A percentile compares a stretch with the other conserved stretches of the same genome.
Conservation (phyloP, 495 filamentous ascomycete species). For the Penicillium fimorum region DNA sequence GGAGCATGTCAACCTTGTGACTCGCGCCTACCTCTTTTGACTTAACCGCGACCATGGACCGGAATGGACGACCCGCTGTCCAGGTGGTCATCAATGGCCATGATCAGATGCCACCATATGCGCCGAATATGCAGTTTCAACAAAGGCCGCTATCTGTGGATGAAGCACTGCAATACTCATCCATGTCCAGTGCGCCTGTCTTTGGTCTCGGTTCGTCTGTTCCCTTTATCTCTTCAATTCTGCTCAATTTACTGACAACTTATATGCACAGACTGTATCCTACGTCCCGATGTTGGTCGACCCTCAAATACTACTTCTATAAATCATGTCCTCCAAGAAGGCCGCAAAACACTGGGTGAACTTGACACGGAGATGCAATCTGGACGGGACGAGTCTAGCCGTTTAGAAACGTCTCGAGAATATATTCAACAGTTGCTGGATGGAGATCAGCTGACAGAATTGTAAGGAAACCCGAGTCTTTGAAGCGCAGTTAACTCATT, state of each 20-base stretch:
- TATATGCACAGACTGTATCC: slow-evolving; percentile 34
- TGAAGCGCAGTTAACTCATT: slow-evolving; percentile 7
- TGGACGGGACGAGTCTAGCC: slow-evolving; percentile 40
- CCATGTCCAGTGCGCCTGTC: slow-evolving; percentile 83
- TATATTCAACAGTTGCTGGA: slow-evolving; percentile 70
- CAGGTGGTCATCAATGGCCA: slow-evolving; percentile 48
- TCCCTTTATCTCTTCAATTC: neutral
- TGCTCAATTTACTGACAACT: slow-evolving; percentile 18
- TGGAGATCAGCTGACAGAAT: slow-evolving; percentile 66
- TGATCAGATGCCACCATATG: slow-evolving; percentile 30
- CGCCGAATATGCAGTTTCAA: slow-evolving; percentile 27
- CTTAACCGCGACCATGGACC: slow-evolving; percentile 40
- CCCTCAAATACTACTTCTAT: slow-evolving; percentile 44
- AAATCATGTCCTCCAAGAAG: slow-evolving; percentile 46
- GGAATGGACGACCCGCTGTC: slow-evolving; percentile 40
- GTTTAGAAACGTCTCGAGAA: slow-evolving; percentile 50
- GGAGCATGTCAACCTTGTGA: slow-evolving; percentile 48
- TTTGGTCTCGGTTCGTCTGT: slow-evolving; percentile 72
- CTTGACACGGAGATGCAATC: slow-evolving; percentile 42
- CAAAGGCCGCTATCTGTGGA: slow-evolving; percentile 61
- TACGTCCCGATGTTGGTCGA: slow-evolving; percentile 43
- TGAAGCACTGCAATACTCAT: slow-evolving; percentile 88
- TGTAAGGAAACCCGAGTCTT: slow-evolving; percentile 48
- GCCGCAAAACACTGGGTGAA: slow-evolving; percentile 41
- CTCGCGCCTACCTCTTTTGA: slow-evolving; percentile 39